Conservation (phyloP, 2,329 filamentous ascomycete species). For the Ramularia collo-cygni region DNA sequence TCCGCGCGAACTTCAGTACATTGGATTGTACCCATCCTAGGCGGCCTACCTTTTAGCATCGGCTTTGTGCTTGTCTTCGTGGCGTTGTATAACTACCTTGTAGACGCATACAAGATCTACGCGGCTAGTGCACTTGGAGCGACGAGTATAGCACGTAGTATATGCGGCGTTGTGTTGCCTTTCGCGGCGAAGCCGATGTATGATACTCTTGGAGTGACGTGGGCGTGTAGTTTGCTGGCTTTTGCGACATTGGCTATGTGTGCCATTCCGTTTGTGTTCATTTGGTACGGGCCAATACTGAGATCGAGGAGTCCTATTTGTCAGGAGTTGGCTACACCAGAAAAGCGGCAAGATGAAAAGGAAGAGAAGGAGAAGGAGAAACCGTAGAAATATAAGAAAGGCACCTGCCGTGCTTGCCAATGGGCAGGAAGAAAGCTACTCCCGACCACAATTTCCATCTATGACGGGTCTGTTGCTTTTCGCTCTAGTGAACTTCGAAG, state of each 20-base stretch:
- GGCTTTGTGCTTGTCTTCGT: slow-evolving; percentile 46
- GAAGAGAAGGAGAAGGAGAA: slow-evolving; percentile 1
- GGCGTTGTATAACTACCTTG: slow-evolving; percentile 38
- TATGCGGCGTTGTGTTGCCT: slow-evolving; percentile 42
- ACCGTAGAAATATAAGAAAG: no score
- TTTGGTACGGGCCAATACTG: slow-evolving; percentile 48
- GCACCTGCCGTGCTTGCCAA: no score
- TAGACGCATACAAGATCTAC: slow-evolving; percentile 43
- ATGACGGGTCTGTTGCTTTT: no score
- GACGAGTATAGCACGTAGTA: slow-evolving; percentile 12
- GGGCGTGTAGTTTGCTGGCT: slow-evolving; percentile 50
- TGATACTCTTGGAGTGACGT: slow-evolving; percentile 59
- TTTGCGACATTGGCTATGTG: slow-evolving; percentile 45
- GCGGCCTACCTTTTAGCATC: slow-evolving; percentile 45
- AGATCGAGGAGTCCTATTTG: slow-evolving; percentile 56
- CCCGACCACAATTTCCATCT: no score
- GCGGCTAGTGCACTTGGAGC: slow-evolving; percentile 33
- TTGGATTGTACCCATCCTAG: slow-evolving; percentile 43
- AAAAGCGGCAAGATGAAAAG: slow-evolving; percentile 31
- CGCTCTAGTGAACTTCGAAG: no score
- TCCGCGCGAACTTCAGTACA: slow-evolving; percentile 46
- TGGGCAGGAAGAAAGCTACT: no score
- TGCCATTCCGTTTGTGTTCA: slow-evolving; percentile 53
- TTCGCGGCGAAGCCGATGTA: slow-evolving; percentile 54
- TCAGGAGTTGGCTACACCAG: slow-evolving; percentile 47